Evolutionary conservation across 1,139 yeast species (phyloP).

Genomic region (Pichia sp.): DNA sequence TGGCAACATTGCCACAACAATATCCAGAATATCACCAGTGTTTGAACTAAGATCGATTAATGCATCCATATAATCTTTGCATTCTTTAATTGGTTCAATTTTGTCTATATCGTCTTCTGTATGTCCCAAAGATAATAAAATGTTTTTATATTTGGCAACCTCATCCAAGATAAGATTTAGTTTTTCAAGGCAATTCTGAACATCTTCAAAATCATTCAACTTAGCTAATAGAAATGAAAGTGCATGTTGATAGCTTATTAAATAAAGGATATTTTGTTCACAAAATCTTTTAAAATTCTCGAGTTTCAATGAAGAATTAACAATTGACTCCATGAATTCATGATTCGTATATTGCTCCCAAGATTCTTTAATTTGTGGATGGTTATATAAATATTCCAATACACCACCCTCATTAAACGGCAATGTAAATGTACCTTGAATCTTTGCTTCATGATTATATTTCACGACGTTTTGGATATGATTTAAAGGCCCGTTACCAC

Average conservation of each 20-base stretch:
- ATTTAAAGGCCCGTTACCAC: conserved; percentile 64
- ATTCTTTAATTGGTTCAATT: conserved; percentile 49
- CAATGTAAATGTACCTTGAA: conserved; percentile 12
- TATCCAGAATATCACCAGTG: conserved; percentile 52
- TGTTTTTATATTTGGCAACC: conserved; percentile 48
- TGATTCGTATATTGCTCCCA: conserved; percentile 63
- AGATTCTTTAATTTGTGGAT: conserved; percentile 45
- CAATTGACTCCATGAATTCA: conserved; percentile 51
- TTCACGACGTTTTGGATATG: conserved; percentile 31
- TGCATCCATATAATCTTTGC: conserved; percentile 55
- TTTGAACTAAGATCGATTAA: conserved; percentile 47
- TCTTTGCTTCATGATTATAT: conserved; percentile 1
- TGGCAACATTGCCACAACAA: conserved; percentile 66
- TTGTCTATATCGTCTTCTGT: conserved; percentile 39
- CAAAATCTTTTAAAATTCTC: conserved; percentile 52
- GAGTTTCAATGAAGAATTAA: conserved; percentile 45
- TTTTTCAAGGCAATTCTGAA: conserved; percentile 46
- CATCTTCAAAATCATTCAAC: conserved; percentile 50
- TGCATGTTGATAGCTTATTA: conserved; percentile 62
- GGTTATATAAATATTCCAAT: conserved; percentile 47
- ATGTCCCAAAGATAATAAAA: conserved; percentile 40
- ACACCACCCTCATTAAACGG: conserved; percentile 34
- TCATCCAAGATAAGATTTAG: conserved; percentile 51
- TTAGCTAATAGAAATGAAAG: conserved; percentile 61
- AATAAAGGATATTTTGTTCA: conserved; percentile 67